These are phyloP conservation scores for Suhomyces vadensis DNA, from an alignment of 805 yeast genomes.

Conservation along the genomic window DNA sequence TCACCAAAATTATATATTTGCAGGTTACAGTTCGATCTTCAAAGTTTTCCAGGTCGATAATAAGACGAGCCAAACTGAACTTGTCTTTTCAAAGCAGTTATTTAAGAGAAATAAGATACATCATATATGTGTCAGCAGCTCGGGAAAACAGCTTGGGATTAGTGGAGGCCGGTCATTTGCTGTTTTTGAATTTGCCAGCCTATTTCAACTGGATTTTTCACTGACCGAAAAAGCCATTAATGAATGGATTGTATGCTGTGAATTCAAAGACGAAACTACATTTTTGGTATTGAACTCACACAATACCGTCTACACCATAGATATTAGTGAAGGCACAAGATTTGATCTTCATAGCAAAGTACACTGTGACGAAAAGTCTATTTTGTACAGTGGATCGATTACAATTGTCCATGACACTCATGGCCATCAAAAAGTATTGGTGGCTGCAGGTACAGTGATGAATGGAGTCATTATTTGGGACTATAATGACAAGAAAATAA, in stretches of 20 bases:
- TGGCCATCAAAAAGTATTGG: conserved; percentile 40
- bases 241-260: conserved; percentile 79
- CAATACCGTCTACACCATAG: conserved; percentile 52
- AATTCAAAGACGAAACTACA: conserved; percentile 42
- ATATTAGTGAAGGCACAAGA: conserved; percentile 20
- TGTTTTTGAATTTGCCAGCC: conserved; percentile 25
- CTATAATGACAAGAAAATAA: conserved; percentile 35
- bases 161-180: conserved; percentile 77
- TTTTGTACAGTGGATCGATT: conserved; percentile 84
- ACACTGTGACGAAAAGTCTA: conserved; percentile 69
- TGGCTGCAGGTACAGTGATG: conserved; percentile 94
- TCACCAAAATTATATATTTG: conserved; percentile 42
- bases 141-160: conserved; percentile 35
- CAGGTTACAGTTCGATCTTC: conserved; percentile 73
- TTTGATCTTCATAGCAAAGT: conserved; percentile 29
- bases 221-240: conserved; percentile 52
- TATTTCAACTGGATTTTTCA: conserved; percentile 24
- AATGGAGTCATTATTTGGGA: conserved; percentile 85
- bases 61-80: conserved; percentile 23
- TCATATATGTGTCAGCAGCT: conserved; percentile 51
- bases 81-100: conserved; percentile 44
- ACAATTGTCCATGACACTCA: conserved; percentile 41
- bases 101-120: conserved; percentile 81
- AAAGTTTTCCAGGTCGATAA: conserved; percentile 50
- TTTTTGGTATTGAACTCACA: conserved; percentile 73